A percentile compares a stretch with the other conserved stretches of the same genome.
Evolutionary conservation across 495 filamentous ascomycete species (phyloP).

Genomic region (Wilcoxina mikolae): DNA sequence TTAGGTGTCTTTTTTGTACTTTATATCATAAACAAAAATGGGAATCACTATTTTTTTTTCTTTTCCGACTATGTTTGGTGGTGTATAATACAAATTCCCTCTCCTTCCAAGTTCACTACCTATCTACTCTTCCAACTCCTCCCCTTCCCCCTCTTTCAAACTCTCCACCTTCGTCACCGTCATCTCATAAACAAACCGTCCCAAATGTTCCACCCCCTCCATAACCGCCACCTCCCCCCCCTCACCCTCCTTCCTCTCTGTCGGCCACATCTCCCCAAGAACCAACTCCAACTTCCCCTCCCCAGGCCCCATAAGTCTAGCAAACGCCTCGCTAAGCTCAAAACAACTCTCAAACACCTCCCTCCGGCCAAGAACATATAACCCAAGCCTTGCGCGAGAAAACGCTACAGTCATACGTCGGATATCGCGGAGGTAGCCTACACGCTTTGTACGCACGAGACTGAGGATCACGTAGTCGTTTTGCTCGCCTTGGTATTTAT

Average conservation of each 20-base stretch:
- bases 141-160: slow-evolving; percentile 35
- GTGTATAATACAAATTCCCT: too few species aligned
- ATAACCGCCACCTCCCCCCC: slow-evolving; percentile 47
- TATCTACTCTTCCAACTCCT: not conserved
- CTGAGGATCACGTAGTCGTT: slow-evolving; percentile 96
- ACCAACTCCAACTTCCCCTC: slow-evolving; percentile 66
- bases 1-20: too few species aligned
- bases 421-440: slow-evolving; percentile 90
- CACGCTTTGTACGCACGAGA: slow-evolving; percentile 68
- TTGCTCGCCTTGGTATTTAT: slow-evolving; percentile 98
- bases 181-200: slow-evolving; percentile 97
- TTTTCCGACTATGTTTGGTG: too few species aligned
- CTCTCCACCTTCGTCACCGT: slow-evolving; percentile 65
- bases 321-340: slow-evolving; percentile 77
- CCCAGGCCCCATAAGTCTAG: slow-evolving; percentile 48
- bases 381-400: slow-evolving; percentile 76
- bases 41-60: not conserved
- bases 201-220: slow-evolving; percentile 85
- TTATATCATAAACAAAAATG: too few species aligned
- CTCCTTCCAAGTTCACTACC: not conserved
- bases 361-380: slow-evolving; percentile 85
- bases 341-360: slow-evolving; percentile 79
- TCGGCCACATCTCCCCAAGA: slow-evolving; percentile 73
- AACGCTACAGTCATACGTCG: slow-evolving; percentile 92
- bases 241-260: slow-evolving; percentile 43